Base-by-base conservation (phyloP, 305 asterid species). In the Fraxinus baroniana region DNA sequence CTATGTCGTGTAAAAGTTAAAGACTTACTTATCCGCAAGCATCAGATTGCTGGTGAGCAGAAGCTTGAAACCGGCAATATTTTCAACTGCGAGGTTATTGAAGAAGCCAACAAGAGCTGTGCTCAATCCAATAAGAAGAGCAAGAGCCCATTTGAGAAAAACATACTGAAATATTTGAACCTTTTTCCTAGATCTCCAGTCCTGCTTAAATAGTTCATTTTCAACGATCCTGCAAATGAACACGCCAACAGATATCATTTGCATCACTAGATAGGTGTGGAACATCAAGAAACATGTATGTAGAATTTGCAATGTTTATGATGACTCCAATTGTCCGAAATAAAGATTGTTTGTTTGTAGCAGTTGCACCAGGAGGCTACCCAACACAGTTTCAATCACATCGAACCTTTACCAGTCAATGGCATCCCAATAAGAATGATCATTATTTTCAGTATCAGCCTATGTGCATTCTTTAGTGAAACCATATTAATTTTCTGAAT, bases 101-200 rank as follows among this genome's bases (percentile, higher is more conserved):
- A 92, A 90, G 91, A 94, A 93, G 84, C 92, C 99, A 82, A 94
- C 97, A 77, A 92, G 82, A 13, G 97, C 99, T 5, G 98, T 95
- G 84, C 88, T 68, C 86, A 90, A 82, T 79, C 99, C 98, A 79
- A 95, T 94, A 86, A 93, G 94, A 86, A 95, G 97, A 66, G 92
- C 97, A 76, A 95, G 95, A 70, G 97, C 88, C 99, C 99, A 95
- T 83, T 95, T 95, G 78, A 93, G 94, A 81, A 91, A 88, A 81
- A 95, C 80, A 83, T 94, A 95, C 89, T 95, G 98, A 87, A 85
- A 87, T 78, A 95, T 95, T 88, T 95, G 88, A 60, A 87, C 85
- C 89, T 81, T 91, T 82, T 89, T 95, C 89, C 99, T 89, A 71
- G 98, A 90, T 81, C 99, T 91, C 99, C 99, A 95, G 79, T 94